phyloP scores from a whole-genome alignment of 192 early-diverging fungal genomes.

The Dispira simplex region DNA sequence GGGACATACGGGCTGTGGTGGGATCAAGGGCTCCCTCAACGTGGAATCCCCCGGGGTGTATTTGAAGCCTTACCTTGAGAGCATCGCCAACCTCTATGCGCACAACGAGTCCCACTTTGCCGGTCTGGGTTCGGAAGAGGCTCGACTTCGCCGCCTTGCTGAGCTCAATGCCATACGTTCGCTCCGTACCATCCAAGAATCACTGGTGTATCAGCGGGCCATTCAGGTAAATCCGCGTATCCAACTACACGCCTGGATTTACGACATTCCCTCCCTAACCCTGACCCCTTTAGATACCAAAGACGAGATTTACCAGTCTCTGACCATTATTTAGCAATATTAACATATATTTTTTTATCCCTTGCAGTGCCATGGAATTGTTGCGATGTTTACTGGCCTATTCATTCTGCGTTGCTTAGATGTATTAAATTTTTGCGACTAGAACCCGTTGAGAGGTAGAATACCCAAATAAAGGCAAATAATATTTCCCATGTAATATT shows the following conservation, averaged over 20 bases:
- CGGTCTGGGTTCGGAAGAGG: not conserved
- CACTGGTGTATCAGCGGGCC: not conserved
- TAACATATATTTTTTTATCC: too few relatives aligned
- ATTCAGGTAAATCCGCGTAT: not conserved
- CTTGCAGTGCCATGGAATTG: too few relatives aligned
- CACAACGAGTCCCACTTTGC: not conserved
- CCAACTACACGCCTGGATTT: not conserved
- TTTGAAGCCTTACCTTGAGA: not conserved
- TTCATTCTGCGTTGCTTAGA: too few relatives aligned
- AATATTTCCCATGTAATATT: too few relatives aligned
- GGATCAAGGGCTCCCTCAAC: slow-evolving; percentile 29
- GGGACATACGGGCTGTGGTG: slow-evolving; percentile 45
- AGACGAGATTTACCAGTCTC: too few relatives aligned
- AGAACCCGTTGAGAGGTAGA: too few relatives aligned
- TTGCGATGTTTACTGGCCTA: too few relatives aligned
- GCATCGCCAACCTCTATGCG: not conserved
- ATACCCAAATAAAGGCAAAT: too few relatives aligned
- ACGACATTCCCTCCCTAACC: slow-evolving; percentile 9
- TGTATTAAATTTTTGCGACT: too few relatives aligned
- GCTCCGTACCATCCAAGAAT: not conserved
- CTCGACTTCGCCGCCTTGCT: not conserved
- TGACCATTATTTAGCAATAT: too few relatives aligned
- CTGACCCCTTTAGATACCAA: slow-evolving; percentile 1
- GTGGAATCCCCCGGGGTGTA: slow-evolving; percentile 27
- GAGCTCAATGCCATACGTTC: slow-evolving; percentile 6